Evolutionary conservation across 345 rosid genomes (phyloP).

Genomic region (Salix exigua): DNA sequence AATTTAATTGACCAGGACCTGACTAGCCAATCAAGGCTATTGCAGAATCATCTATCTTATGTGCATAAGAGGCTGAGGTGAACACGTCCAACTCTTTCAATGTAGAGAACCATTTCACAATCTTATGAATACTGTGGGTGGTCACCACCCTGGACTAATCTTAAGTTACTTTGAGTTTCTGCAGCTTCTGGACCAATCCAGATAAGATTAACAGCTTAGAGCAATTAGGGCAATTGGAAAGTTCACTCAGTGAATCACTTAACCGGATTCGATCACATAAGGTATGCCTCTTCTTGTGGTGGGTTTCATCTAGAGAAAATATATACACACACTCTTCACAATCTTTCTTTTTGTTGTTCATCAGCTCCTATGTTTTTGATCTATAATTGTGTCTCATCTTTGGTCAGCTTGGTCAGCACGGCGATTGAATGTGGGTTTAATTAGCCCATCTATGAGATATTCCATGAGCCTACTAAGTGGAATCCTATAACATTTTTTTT

Average conservation of each 20-base stretch:
- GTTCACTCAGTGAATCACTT: constrained; percentile 54
- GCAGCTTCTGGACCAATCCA: constrained; percentile 59
- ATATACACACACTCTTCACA: not conserved
- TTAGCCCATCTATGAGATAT: not conserved
- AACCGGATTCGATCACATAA: constrained; percentile 48
- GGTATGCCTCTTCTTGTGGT: constrained; percentile 33
- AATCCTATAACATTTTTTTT: not conserved
- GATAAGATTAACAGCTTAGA: constrained; percentile 58
- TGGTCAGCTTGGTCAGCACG: not conserved
- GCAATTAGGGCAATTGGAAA: constrained; percentile 57
- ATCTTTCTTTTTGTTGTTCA: not conserved
- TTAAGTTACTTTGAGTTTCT: constrained; percentile 20
- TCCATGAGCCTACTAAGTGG: not conserved
- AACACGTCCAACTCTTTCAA: constrained; percentile 8
- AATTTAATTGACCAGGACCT: constrained; percentile 39
- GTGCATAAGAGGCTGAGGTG: constrained; percentile 56
- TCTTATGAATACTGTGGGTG: not conserved
- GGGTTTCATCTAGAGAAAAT: not conserved
- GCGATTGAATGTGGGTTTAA: no score
- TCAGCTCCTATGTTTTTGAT: not conserved
- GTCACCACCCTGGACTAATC: constrained; percentile 1
- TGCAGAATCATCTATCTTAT: constrained; percentile 52
- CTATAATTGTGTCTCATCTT: not conserved
- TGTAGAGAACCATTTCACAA: not conserved
- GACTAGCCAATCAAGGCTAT: constrained; percentile 35